Percentiles rank a stretch among this genome's conserved stretches.
Evolutionary conservation across 257 asterid species (phyloP).

Genomic region (Solanum acaule): DNA sequence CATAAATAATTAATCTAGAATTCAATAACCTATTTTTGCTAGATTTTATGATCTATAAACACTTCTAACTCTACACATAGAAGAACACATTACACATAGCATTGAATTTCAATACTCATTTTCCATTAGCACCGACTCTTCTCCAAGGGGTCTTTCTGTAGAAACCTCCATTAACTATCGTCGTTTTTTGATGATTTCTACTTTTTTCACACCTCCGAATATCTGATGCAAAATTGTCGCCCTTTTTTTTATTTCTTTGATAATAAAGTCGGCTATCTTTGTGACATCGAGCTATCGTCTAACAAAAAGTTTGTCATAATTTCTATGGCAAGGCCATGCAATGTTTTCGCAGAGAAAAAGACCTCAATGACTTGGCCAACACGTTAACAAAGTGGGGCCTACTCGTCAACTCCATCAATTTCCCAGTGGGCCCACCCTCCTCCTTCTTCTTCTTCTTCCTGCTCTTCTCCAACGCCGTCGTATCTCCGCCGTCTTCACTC

Average conservation of each 20-base stretch:
- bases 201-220: neutral
- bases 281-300: no score
- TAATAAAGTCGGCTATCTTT: no score
- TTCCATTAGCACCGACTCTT: no score
- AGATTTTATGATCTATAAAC: neutral
- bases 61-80: no score
- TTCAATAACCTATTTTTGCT: neutral
- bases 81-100: no score
- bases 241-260: no score
- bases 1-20: neutral
- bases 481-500: neutral
- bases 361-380: slow-evolving; percentile 40
- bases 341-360: slow-evolving; percentile 11
- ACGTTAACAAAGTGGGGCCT: slow-evolving; percentile 19
- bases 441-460: neutral
- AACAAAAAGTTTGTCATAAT: no score
- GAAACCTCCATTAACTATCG: neutral
- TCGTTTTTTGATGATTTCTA: no score
- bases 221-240: neutral
- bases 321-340: neutral
- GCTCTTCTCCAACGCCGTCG: neutral
- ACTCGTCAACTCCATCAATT: slow-evolving; percentile 5
- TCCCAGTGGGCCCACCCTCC: neutral
- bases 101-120: no score
- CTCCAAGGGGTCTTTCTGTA: no score